These are phyloP conservation scores for maize (Zea mays) DNA, from an alignment of 176 grass and related monocot species.

Conservation along the genomic window DNA sequence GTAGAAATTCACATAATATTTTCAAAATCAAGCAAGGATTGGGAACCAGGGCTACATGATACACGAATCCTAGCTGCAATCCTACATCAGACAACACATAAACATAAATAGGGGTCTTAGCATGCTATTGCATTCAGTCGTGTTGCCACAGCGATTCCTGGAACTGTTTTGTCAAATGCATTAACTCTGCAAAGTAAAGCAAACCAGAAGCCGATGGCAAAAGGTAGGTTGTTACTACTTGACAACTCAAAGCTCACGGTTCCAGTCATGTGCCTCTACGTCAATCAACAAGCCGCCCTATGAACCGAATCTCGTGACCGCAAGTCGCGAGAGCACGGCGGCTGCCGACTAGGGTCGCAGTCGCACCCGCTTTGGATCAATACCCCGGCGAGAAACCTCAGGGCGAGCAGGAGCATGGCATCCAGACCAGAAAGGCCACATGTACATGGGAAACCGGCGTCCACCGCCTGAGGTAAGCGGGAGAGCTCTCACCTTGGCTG, in stretches of 20 bases:
- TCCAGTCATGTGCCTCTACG: background rate
- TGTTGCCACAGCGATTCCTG: background rate
- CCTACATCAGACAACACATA: background rate
- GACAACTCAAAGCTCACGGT: background rate
- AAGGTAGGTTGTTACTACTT: background rate
- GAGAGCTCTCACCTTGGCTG: conserved; percentile 26
- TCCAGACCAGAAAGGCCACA: background rate
- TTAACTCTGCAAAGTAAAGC: background rate
- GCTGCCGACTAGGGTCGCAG: no score
- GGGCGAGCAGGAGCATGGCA: background rate
- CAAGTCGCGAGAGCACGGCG: background rate
- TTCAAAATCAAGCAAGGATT: background rate
- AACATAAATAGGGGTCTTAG: background rate
- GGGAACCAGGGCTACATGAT: background rate
- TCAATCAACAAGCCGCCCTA: background rate
- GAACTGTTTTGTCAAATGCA: background rate
- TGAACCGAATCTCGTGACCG: background rate
- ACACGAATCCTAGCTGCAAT: background rate
- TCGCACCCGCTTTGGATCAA: background rate
- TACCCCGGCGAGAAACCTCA: background rate
- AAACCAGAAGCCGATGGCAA: background rate
- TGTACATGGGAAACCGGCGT: background rate
- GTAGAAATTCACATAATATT: background rate
- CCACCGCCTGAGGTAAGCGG: background rate
- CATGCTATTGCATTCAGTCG: background rate